Evolutionary conservation across 2,329 filamentous ascomycete genomes (phyloP).

Genomic region (Atkinsonella texensis): DNA sequence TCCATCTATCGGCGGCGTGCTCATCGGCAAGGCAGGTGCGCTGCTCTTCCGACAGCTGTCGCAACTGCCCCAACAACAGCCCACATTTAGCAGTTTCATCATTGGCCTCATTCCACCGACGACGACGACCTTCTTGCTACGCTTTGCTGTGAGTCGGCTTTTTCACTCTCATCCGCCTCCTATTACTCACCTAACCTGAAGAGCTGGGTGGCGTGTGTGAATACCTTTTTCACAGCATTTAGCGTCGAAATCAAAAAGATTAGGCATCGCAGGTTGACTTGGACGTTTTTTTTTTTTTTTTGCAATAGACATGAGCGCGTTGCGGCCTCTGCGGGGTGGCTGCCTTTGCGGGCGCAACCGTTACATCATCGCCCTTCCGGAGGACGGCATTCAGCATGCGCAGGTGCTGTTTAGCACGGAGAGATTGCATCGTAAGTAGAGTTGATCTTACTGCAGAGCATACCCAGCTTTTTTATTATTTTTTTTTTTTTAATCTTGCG

Average conservation of each 20-base stretch:
- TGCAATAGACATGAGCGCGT: conserved; percentile 27
- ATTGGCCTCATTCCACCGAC: conserved; percentile 1
- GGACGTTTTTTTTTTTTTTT: background rate
- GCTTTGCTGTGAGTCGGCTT: background rate
- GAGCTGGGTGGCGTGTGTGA: background rate
- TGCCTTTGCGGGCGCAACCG: conserved; percentile 81
- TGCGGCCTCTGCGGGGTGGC: conserved; percentile 54
- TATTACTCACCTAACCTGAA: background rate
- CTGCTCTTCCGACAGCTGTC: background rate
- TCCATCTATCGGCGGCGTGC: too few species aligned
- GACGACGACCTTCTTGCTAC: conserved; percentile 1
- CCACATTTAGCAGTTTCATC: conserved; percentile 1
- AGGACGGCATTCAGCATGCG: conserved; percentile 40
- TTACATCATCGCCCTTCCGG: conserved; percentile 63
- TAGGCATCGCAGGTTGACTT: too few species aligned
- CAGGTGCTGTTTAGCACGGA: conserved; percentile 67
- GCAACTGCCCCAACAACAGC: background rate
- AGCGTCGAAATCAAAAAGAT: too few species aligned
- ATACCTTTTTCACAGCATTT: too few species aligned
- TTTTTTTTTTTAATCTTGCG: background rate
- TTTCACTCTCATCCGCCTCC: background rate
- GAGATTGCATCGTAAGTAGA: conserved; percentile 55
- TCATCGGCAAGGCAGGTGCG: too few species aligned
- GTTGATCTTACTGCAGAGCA: too few species aligned
- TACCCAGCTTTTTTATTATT: background rate